phyloP scores from a whole-genome alignment of 257 asterid genomes.

The Primulina eburnea region DNA sequence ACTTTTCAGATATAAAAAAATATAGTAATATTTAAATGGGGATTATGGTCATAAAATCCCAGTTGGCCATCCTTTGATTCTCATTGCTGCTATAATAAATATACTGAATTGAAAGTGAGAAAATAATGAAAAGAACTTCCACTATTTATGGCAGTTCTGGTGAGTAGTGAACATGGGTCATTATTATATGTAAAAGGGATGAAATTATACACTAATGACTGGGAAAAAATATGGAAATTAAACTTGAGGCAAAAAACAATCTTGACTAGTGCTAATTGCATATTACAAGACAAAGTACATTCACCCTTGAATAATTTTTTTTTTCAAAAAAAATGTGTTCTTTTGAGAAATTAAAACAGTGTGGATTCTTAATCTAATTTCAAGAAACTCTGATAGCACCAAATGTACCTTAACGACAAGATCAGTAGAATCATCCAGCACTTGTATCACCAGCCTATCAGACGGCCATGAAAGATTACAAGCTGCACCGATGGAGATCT shows the following conservation, averaged over 20 bases:
- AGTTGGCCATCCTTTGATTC: background rate
- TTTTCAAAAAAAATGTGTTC: background rate
- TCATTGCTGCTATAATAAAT: background rate
- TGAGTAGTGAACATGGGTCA: background rate
- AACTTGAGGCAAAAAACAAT: background rate
- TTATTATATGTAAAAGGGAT: background rate
- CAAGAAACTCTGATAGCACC: too few species aligned
- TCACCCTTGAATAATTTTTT: background rate
- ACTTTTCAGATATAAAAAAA: background rate
- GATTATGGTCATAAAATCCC: background rate
- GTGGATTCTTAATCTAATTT: too few species aligned
- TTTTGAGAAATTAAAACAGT: background rate
- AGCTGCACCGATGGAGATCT: slow-evolving; percentile 97
- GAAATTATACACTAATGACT: too few species aligned
- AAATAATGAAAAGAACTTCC: background rate
- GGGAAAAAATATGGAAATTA: background rate
- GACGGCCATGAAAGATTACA: slow-evolving; percentile 94
- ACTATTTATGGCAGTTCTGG: background rate
- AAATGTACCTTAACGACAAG: slow-evolving; percentile 27
- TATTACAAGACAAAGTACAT: background rate
- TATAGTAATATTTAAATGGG: too few species aligned
- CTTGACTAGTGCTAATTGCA: background rate
- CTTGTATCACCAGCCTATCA: slow-evolving; percentile 88
- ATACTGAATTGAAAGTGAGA: background rate
- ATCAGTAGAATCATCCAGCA: slow-evolving; percentile 86